phyloP scores from a whole-genome alignment of 1,284 basidiomycete genomes.

The Pseudozyma sp. region DNA sequence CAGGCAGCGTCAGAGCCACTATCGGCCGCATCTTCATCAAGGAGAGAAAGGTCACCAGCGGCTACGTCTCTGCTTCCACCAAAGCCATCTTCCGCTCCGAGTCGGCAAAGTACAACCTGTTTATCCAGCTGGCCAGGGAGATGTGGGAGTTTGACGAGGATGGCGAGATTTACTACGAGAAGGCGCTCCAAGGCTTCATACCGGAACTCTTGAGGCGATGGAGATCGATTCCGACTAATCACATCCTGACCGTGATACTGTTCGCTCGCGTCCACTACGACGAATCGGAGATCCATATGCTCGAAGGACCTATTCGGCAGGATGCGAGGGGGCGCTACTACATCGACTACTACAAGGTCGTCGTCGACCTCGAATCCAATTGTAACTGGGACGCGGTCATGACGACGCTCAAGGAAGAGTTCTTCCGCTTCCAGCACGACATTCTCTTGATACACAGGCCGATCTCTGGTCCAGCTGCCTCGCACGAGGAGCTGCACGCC shows the following conservation, averaged over 20 bases:
- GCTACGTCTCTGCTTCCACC: slow-evolving; percentile 82
- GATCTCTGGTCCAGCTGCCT: slow-evolving; percentile 53
- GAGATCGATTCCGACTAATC: slow-evolving; percentile 81
- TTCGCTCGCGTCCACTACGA: slow-evolving; percentile 95
- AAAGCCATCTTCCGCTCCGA: slow-evolving; percentile 87
- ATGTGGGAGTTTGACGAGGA: slow-evolving; percentile 98
- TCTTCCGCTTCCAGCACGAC: slow-evolving; percentile 68
- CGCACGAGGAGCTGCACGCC: slow-evolving; percentile 54
- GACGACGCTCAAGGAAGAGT: slow-evolving; percentile 82
- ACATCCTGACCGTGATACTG: slow-evolving; percentile 92
- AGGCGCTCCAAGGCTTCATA: slow-evolving; percentile 80
- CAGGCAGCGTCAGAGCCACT: slow-evolving; percentile 64
- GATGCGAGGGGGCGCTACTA: slow-evolving; percentile 83
- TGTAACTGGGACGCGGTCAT: slow-evolving; percentile 88
- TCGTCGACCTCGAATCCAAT: slow-evolving; percentile 89
- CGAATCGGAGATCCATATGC: slow-evolving; percentile 69
- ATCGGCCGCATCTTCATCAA: slow-evolving; percentile 66
- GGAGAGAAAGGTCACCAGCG: slow-evolving; percentile 73
- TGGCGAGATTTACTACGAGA: slow-evolving; percentile 86
- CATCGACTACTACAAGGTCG: slow-evolving; percentile 87
- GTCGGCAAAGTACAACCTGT: slow-evolving; percentile 83
- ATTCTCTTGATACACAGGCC: slow-evolving; percentile 60
- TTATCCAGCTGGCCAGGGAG: slow-evolving; percentile 94
- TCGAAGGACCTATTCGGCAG: slow-evolving; percentile 74
- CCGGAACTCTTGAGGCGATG: slow-evolving; percentile 67